Evolutionary conservation across 768 basidiomycete species (phyloP).

Genomic region (Mycena sanguinolenta): DNA sequence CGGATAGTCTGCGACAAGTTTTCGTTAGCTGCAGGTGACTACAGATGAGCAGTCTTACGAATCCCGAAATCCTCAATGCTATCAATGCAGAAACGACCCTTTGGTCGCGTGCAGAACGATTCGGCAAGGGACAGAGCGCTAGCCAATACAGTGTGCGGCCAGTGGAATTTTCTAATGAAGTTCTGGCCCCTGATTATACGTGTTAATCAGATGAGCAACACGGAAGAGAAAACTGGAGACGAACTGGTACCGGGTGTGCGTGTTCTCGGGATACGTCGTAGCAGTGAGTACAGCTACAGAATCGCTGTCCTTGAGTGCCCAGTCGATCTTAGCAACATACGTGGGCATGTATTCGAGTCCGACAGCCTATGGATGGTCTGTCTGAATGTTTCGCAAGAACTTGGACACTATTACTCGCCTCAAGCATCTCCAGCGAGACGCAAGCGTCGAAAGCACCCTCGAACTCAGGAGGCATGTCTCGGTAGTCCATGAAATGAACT

Average conservation of each 20-base stretch:
- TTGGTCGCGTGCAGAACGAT: slow-evolving; percentile 70
- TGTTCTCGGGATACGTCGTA: slow-evolving; percentile 78
- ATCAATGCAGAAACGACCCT: slow-evolving; percentile 87
- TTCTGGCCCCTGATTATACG: slow-evolving; percentile 69
- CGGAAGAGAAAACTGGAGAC: slow-evolving; percentile 43
- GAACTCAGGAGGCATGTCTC: slow-evolving; percentile 84
- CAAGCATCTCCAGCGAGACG: slow-evolving; percentile 86
- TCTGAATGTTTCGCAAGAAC: slow-evolving; percentile 58
- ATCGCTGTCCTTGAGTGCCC: slow-evolving; percentile 76
- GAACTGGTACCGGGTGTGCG: slow-evolving; percentile 79
- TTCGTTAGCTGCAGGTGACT: slow-evolving; percentile 13
- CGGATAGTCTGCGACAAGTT: slow-evolving; percentile 72
- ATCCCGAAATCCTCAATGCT: slow-evolving; percentile 87
- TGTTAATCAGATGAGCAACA: slow-evolving; percentile 20
- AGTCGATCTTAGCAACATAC: slow-evolving; percentile 84
- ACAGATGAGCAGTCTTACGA: slow-evolving; percentile 58
- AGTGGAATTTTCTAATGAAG: slow-evolving; percentile 90
- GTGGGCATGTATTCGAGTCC: slow-evolving; percentile 69
- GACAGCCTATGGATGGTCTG: slow-evolving; percentile 55
- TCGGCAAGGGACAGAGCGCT: slow-evolving; percentile 78
- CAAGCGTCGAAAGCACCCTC: slow-evolving; percentile 86
- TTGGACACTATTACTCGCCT: slow-evolving; percentile 53
- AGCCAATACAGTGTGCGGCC: slow-evolving; percentile 90
- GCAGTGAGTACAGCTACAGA: slow-evolving; percentile 78
- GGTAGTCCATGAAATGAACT: slow-evolving; percentile 92